Percentiles rank a stretch among this genome's conserved stretches.
Conservation (phyloP, 1,284 basidiomycete genomes). For the Trametes versicolor region DNA sequence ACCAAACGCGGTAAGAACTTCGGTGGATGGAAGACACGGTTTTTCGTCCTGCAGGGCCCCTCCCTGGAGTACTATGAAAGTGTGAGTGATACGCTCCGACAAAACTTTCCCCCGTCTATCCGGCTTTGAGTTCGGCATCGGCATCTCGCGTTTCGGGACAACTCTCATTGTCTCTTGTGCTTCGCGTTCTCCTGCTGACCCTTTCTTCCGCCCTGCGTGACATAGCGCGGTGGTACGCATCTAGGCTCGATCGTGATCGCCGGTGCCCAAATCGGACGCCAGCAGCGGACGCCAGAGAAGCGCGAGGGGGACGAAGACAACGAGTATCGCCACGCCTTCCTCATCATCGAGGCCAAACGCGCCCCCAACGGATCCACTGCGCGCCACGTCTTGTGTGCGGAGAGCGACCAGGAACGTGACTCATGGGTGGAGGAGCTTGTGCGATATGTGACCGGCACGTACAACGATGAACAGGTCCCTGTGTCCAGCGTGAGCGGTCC, state of each 20-base stretch:
- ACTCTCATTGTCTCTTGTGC: conserved; percentile 26
- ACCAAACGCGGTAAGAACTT: conserved; percentile 98
- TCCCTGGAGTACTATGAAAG: conserved; percentile 94
- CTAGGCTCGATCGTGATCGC: conserved; percentile 90
- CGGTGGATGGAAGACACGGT: conserved; percentile 96
- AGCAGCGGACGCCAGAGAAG: conserved; percentile 60
- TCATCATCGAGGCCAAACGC: conserved; percentile 90
- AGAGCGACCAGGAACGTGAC: conserved; percentile 93
- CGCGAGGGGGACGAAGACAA: conserved; percentile 81
- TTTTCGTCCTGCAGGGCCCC: conserved; percentile 90
- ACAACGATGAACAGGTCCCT: conserved; percentile 65
- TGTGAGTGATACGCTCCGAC: conserved; percentile 61
- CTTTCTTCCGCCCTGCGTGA: conserved; percentile 28
- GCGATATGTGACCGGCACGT: conserved; percentile 78
- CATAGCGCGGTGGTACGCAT: conserved; percentile 88
- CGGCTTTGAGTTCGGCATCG: conserved; percentile 6
- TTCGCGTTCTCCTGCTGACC: conserved; percentile 28
- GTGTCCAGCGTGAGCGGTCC: conserved; percentile 33
- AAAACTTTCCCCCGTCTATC: conserved; percentile 20
- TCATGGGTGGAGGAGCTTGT: conserved; percentile 96
- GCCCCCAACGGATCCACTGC: conserved; percentile 76
- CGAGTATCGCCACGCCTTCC: conserved; percentile 95
- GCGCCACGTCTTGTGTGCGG: conserved; percentile 94
- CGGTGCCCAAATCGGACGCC: conserved; percentile 87
- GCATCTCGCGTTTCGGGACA: conserved; percentile 18